These are phyloP conservation scores for Paracorniculantispora psalliotae DNA, from an alignment of 2,329 filamentous ascomycete species.

Conservation along the genomic window DNA sequence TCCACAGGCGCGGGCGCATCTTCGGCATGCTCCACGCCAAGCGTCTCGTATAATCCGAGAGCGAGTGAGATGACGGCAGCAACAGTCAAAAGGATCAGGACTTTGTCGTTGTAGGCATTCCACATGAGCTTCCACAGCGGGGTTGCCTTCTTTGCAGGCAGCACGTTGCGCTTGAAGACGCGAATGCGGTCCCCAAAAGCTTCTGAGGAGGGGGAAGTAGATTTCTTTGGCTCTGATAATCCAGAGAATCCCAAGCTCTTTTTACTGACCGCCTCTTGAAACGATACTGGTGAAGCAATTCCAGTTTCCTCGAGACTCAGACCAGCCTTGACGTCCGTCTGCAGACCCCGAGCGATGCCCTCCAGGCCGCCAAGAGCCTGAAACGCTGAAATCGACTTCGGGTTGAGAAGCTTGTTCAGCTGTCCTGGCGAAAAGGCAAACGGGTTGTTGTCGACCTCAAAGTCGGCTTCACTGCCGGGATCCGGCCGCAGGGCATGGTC, in stretches of 20 bases:
- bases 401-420: slow-evolving; percentile 71
- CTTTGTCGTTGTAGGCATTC: slow-evolving; percentile 69
- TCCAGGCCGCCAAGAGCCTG: slow-evolving; percentile 67
- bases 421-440: slow-evolving; percentile 72
- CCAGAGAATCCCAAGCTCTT: slow-evolving; percentile 31
- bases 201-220: neutral
- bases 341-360: slow-evolving; percentile 69
- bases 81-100: slow-evolving; percentile 63
- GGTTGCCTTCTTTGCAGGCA: slow-evolving; percentile 60
- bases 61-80: slow-evolving; percentile 65
- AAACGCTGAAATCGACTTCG: slow-evolving; percentile 71
- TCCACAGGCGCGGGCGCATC: slow-evolving; percentile 42
- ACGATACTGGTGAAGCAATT: slow-evolving; percentile 60
- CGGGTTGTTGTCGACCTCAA: slow-evolving; percentile 60
- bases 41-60: slow-evolving; percentile 64
- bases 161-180: slow-evolving; percentile 43
- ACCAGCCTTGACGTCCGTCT: slow-evolving; percentile 59
- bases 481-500: slow-evolving; percentile 63
- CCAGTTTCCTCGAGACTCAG: slow-evolving; percentile 64
- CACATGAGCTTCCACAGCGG: slow-evolving; percentile 59
- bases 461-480: slow-evolving; percentile 66
- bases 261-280: slow-evolving; percentile 52
- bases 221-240: slow-evolving; percentile 54
- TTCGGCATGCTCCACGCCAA: slow-evolving; percentile 32
- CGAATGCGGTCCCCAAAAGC: slow-evolving; percentile 12